Evolutionary conservation across 805 yeast genomes (phyloP), one percentile per base, ranked within the genome.

Genomic region (Saturnispora hagleri): DNA sequence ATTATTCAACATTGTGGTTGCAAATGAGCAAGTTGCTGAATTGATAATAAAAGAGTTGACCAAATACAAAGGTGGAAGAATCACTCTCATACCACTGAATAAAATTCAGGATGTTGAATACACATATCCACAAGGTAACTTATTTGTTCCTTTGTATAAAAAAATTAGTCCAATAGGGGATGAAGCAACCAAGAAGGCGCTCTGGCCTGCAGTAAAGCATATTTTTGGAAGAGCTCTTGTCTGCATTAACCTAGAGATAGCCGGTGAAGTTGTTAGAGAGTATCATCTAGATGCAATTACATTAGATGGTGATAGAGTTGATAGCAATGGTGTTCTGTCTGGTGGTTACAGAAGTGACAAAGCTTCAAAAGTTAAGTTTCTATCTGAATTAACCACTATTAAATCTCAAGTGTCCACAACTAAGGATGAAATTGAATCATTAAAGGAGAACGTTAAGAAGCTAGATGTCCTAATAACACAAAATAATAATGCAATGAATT

Each of bases 31-130:
- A 49, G 87, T 95, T 2, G 98, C 97, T 0, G 74, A 88, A 10
- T 64, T 78, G 17, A 66, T 91, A 3, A 85, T 90, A 85, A 84
- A 83, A 43, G 89, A 88, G 62, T 71, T 93, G 53, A 74, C 75
- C 5, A 72, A 84, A 49, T 80, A 78, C 54, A 81, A 79, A 55
- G 75, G 83, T 5, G 98, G 98, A 1, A 75, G 97, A 60, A 90
- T 86, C 0, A 89, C 98, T 0, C 89, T 93, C 60, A 82, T 93
- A 72, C 98, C 99, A 1, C 69, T 93, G 56, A 88, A 89, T 62
- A 73, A 95, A 58, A 61, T 93, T 15, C 57, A 64, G 6, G 71
- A 75, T 22, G 61, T 65, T 33, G 62, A 65, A 9, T 66, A 73
- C 15, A 59, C 62, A 3, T 86, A 81, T 59, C 96, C 97, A 1